These are phyloP conservation scores for Penstemon davidsonii DNA, from an alignment of 257 asterid species.

Conservation along the genomic window DNA sequence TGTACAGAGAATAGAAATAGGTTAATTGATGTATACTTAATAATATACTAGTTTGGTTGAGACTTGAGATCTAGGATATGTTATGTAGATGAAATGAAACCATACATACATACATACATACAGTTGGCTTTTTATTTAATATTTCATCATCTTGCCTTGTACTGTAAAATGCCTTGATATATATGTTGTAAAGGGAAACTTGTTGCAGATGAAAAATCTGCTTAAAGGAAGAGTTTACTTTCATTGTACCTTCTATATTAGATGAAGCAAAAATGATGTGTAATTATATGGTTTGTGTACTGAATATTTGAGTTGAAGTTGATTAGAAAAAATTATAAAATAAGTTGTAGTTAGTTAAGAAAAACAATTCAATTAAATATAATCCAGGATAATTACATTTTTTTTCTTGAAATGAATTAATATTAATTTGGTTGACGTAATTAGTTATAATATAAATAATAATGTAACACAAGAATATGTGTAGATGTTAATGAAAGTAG, in stretches of 20 bases:
- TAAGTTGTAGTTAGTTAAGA: too few relatives aligned
- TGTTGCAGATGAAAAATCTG: constrained; percentile 29
- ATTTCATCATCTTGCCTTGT: constrained; percentile 43
- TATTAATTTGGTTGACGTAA: too few relatives aligned
- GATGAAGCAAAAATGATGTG: neutral
- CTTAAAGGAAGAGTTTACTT: constrained; percentile 45
- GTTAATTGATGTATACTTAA: neutral
- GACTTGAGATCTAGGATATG: neutral
- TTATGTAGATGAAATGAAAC: constrained; percentile 10
- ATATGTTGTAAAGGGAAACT: constrained; percentile 22
- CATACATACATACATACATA: neutral
- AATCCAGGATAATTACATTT: too few relatives aligned
- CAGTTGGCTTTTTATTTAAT: constrained; percentile 24
- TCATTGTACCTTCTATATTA: neutral
- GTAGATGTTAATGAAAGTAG: too few relatives aligned
- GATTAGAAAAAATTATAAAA: too few relatives aligned
- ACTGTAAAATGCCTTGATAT: constrained; percentile 21
- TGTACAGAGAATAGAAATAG: too few relatives aligned
- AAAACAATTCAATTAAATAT: too few relatives aligned
- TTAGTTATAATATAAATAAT: too few relatives aligned
- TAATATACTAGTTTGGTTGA: neutral
- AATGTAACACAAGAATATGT: too few relatives aligned
- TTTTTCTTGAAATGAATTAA: too few relatives aligned
- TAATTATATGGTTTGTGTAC: neutral
- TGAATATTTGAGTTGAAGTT: too few relatives aligned